Conservation (phyloP, 1,284 basidiomycete species). For the Flammula alnicola region DNA sequence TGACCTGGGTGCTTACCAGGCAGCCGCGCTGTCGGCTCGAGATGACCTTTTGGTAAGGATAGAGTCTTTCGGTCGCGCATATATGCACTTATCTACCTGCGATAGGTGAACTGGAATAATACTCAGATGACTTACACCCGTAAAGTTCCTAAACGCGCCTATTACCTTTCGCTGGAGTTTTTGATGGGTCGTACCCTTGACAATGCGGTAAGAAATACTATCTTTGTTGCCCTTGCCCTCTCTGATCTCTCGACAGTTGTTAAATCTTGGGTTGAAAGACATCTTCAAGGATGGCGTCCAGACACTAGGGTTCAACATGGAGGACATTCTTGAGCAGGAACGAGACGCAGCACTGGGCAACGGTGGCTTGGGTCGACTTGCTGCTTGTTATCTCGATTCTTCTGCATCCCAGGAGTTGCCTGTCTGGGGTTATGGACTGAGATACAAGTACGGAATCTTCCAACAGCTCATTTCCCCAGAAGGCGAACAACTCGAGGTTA, state of each 20-base stretch:
- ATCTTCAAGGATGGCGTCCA: conserved; percentile 70
- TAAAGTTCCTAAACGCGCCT: conserved; percentile 81
- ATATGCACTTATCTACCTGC: conserved; percentile 4
- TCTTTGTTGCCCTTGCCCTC: neutral
- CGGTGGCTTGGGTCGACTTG: conserved; percentile 87
- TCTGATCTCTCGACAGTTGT: conserved; percentile 45
- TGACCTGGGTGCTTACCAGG: conserved; percentile 80
- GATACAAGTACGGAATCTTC: conserved; percentile 94
- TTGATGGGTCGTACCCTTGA: conserved; percentile 90
- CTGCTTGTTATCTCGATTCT: conserved; percentile 92
- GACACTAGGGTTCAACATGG: conserved; percentile 85
- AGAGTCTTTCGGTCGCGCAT: neutral
- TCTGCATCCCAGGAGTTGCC: conserved; percentile 72
- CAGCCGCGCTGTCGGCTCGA: conserved; percentile 79
- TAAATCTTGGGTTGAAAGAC: conserved; percentile 85
- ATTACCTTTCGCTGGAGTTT: conserved; percentile 91
- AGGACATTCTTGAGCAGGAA: conserved; percentile 85
- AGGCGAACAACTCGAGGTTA: conserved; percentile 82
- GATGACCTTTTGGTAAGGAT: conserved; percentile 79
- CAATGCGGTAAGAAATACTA: conserved; percentile 56
- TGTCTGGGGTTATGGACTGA: conserved; percentile 88
- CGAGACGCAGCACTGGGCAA: conserved; percentile 91
- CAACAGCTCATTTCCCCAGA: conserved; percentile 88
- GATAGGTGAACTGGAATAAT: conserved; percentile 78
- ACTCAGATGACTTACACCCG: conserved; percentile 74